Evolutionary conservation across 768 basidiomycete genomes (phyloP), one percentile per base, ranked within the genome.

Genomic region (Agrocybe praecox): DNA sequence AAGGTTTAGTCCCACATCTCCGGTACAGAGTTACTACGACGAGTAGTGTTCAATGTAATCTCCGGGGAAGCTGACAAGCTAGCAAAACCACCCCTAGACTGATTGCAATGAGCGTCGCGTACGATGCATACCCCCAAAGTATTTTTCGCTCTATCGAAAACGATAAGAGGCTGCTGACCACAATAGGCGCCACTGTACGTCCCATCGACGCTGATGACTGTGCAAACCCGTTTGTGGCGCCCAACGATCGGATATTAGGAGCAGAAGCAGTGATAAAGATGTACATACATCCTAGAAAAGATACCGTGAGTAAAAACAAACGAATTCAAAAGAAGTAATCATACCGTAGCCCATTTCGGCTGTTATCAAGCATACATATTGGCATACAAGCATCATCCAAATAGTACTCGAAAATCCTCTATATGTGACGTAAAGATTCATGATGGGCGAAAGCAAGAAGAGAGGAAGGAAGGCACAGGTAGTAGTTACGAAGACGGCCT

Each of bases 211-310:
- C 66, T 12, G 69, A 55, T 15, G 66, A 67, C 56, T 70, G 69
- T 2, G 62, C 65, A 1, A 81, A 67, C 0, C 85, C 85, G 55
- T 86, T 85, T 17, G 82, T 83, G 1, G 80, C 77, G 2, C 85
- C 85, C 8, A 86, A 70, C 15, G 83, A 80, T 1, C 79, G 75
- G 29, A 74, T 75, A 46, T 83, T 83, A 6, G 86, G 84, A 5
- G 85, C 71, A 11, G 83, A 73, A 0, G 79, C 81, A 3, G 79
- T 77, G 56, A 87, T 79, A 52, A 77, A 84, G 48, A 87, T 83
- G 54, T 68, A 71, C n/a, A 69, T 60, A 26, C 66, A 66, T 14
- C 70, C 69, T 71, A 32, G 17, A 21, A 1, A 51, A 23, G 22
- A 23, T n/a, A 24, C 26, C 44, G 21, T 18, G 15, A 1, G 14